Percentiles rank a stretch among this genome's conserved stretches.
These are phyloP conservation scores for Tremella yokohamensis DNA, from an alignment of 768 basidiomycete genomes.

Conservation along the genomic window DNA sequence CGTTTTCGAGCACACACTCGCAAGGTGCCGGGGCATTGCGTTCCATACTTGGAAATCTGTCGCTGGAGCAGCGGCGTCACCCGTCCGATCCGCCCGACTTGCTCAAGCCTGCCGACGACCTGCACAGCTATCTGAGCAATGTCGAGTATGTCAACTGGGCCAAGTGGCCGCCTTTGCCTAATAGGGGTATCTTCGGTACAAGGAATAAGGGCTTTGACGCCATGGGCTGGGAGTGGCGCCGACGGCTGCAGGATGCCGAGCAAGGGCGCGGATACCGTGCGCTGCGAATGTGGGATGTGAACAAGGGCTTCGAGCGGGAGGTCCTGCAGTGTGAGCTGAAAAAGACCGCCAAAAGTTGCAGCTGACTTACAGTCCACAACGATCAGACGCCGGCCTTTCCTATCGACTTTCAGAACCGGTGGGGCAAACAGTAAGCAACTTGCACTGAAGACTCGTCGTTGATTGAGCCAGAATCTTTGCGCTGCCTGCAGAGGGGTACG, in stretches of 20 bases:
- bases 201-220: conserved; percentile 22
- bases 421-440: conserved; percentile 45
- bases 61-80: background rate
- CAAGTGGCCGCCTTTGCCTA: conserved; percentile 20
- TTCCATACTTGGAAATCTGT: background rate
- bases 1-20: background rate
- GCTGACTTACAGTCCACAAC: conserved; percentile 7
- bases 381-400: conserved; percentile 39
- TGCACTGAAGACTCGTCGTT: background rate
- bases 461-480: conserved; percentile 42
- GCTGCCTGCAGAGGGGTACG: conserved; percentile 43
- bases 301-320: conserved; percentile 23
- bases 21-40: background rate
- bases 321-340: conserved; percentile 40
- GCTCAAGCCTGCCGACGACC: conserved; percentile 26
- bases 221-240: conserved; percentile 41
- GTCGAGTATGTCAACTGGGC: conserved; percentile 24
- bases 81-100: background rate
- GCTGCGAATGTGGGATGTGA: conserved; percentile 28
- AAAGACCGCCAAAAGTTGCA: too few species aligned
- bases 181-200: conserved; percentile 5
- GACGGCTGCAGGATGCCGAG: conserved; percentile 29
- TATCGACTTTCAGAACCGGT: conserved; percentile 37
- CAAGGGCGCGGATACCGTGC: conserved; percentile 12
- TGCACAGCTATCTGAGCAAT: conserved; percentile 20